Evolutionary conservation across 2,329 filamentous ascomycete species (phyloP), one percentile per base, ranked within the genome.

Genomic region (Grosmannia huntii): DNA sequence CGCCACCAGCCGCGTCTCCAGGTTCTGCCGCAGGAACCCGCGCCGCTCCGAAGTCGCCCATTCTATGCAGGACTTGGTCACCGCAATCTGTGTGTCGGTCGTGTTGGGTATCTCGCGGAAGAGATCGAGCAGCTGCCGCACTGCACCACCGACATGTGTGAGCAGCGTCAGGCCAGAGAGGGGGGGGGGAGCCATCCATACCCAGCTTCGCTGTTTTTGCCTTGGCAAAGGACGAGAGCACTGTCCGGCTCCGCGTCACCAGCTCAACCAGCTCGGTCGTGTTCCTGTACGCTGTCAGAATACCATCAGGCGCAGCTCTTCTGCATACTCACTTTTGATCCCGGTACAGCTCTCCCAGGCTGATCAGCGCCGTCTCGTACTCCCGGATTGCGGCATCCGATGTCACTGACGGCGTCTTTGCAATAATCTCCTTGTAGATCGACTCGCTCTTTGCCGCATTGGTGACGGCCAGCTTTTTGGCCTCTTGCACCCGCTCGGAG

Each of bases 21-120:
- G 89, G 73, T 95, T 96, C 77, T 99, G 94, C 65, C 94, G 90
- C 66, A 99, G 83, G 80, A 99, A 99, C 61, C 90, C 89, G 69
- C 94, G 87, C 66, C 91, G 88, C 77, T 97, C 90, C 56, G 89
- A 88, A 57, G 92, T 89, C 54, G 94, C 94, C 94, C 94, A 99
- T 76, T 97, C 92, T 84, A 99, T 99, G 77, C 90, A 97, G 75
- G 94, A 96, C 75, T 96, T 96, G 68, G 94, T 99, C 67, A 96
- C 90, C 71, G 85, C 77, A 71, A 96, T 90, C 76, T 99, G 94
- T 70, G 86, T 89, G 71, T 99, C 94, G 77, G 87, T 87, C 66
- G 90, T 94, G 75, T 96, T 87, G 68, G 95, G 94, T 66, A 97
- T 96, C 68, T 87, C 83, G 67, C 88, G 84, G 79, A 97, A 94